Base-by-base conservation (phyloP, 2,329 filamentous ascomycete species). In the Seiridium unicorne region DNA sequence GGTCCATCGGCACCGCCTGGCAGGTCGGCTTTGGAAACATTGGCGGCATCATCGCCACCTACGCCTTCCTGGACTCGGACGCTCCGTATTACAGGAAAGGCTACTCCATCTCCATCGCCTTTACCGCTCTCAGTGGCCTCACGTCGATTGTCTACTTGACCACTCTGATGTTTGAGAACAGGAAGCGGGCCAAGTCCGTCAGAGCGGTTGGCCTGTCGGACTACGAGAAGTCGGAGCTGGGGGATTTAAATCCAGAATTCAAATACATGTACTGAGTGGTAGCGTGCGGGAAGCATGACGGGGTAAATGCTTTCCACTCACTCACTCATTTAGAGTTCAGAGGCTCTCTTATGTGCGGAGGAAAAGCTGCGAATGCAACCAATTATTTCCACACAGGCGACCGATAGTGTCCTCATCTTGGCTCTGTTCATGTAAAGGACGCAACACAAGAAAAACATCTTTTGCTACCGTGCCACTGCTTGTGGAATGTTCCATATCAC, bases 21-120 rank as follows among this genome's bases (percentile, higher is more conserved):
- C 90, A 93, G 72, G 81, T 93, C 48, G 89, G 88, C 0, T 92
- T 93, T 65, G 90, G 90, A 9, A 93, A 93, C 68, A 86, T 92
- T 44, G 90, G 90, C 47, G 91, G 90, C 34, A 92, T 93, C 68
- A 88, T 93, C 62, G 83, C 90, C 10, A 91, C 90, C 0, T 93
- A 87, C 74, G 78, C 85, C 1, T 92, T 92, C 72, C 69, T 90
- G 18, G 70, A 76, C 32, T 82, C 78, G 57, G 92, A 97, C 70
- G 84, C 84, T 2, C 91, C 91, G 0, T 71, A 75, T 51, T 96
- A 89, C 73, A 83, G 78, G 5, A 86, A 82, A 1, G 93, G 93
- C 0, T 96, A 95, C 74, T 83, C 82, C 58, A 92, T 97, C 63
- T 89, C 87, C 69, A 81, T 96, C 4, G 86, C 81, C 0, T 96